Evolutionary conservation across 768 basidiomycete species (phyloP).

Genomic region (Punctularia strigosozonata): DNA sequence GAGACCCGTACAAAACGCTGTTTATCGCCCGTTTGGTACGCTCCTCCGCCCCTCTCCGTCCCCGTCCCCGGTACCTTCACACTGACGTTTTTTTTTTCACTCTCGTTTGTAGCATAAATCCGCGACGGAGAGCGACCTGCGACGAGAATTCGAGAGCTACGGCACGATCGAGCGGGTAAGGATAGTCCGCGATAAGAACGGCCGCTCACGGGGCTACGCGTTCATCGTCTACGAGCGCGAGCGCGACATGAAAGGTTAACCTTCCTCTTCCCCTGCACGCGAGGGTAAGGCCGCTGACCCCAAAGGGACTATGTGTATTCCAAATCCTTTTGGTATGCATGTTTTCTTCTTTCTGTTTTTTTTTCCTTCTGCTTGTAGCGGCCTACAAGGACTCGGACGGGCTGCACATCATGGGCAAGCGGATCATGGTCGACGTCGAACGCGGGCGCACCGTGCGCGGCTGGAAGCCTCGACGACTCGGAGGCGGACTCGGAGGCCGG

Average conservation of each 20-base stretch:
- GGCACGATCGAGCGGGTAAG: conserved; percentile 91
- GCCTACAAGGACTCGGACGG: conserved; percentile 99
- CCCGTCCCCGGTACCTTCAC: neutral
- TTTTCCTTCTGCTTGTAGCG: conserved; percentile 29
- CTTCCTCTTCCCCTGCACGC: conserved; percentile 4
- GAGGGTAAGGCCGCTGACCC: too few species aligned
- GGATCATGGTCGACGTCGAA: conserved; percentile 96
- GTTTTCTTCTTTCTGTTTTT: conserved; percentile 11
- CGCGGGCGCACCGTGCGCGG: conserved; percentile 95
- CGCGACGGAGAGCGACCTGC: conserved; percentile 84
- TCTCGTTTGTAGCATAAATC: conserved; percentile 60
- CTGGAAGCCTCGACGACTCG: conserved; percentile 94
- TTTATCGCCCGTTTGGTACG: conserved; percentile 88
- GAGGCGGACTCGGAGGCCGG: conserved; percentile 98
- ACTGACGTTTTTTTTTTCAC: conserved; percentile 4
- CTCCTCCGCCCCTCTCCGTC: conserved; percentile 3
- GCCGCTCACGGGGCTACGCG: conserved; percentile 82
- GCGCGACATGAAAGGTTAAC: conserved; percentile 95
- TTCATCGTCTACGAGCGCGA: conserved; percentile 98
- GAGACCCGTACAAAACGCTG: conserved; percentile 97
- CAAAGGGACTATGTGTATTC: too few species aligned
- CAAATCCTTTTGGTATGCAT: too few species aligned
- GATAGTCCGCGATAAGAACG: conserved; percentile 86
- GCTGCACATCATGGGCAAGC: conserved; percentile 89
- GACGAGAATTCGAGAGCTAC: conserved; percentile 91